A percentile compares a stretch with the other conserved stretches of the same genome.
phyloP scores from a whole-genome alignment of 129 eudicot species.

The carrot (Daucus carota) region DNA sequence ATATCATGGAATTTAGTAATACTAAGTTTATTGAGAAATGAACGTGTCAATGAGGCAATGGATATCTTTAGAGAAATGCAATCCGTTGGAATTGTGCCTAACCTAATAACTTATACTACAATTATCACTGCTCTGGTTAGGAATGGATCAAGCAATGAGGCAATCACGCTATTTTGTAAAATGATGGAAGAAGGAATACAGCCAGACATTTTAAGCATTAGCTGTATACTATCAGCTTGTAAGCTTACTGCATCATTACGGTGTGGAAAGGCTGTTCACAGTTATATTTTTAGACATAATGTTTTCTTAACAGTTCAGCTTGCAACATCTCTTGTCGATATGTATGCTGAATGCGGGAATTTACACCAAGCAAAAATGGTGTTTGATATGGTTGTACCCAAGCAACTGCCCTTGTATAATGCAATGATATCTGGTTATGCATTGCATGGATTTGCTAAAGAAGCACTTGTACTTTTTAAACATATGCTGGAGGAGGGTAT shows the following conservation, averaged over 20 bases:
- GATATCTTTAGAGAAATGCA: conserved; percentile 50
- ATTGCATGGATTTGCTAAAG: conserved; percentile 46
- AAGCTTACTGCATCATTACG: conserved; percentile 35
- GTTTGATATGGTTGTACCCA: conserved; percentile 26
- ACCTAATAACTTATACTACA: conserved; percentile 45
- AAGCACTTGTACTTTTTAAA: conserved; percentile 40
- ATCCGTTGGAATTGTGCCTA: conserved; percentile 34
- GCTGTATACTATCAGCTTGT: conserved; percentile 48
- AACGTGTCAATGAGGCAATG: conserved; percentile 50
- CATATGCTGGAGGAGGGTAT: conserved; percentile 27
- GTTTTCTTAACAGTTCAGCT: conserved; percentile 29
- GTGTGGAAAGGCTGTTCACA: conserved; percentile 52
- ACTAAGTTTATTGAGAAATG: conserved; percentile 44
- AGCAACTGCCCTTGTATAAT: conserved; percentile 50
- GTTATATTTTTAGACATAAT: conserved; percentile 36
- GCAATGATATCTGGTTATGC: conserved; percentile 63
- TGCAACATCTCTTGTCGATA: conserved; percentile 65
- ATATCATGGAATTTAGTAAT: conserved; percentile 71
- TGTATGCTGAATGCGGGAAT: conserved; percentile 85
- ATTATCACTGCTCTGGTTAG: conserved; percentile 47
- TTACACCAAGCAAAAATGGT: conserved; percentile 40
- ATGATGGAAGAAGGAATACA: conserved; percentile 45
- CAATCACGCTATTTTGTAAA: conserved; percentile 36
- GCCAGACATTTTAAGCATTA: conserved; percentile 38
- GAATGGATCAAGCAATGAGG: conserved; percentile 38